Evolutionary conservation across 2,329 filamentous ascomycete genomes (phyloP).

Genomic region (Macrophomina phaseolina): DNA sequence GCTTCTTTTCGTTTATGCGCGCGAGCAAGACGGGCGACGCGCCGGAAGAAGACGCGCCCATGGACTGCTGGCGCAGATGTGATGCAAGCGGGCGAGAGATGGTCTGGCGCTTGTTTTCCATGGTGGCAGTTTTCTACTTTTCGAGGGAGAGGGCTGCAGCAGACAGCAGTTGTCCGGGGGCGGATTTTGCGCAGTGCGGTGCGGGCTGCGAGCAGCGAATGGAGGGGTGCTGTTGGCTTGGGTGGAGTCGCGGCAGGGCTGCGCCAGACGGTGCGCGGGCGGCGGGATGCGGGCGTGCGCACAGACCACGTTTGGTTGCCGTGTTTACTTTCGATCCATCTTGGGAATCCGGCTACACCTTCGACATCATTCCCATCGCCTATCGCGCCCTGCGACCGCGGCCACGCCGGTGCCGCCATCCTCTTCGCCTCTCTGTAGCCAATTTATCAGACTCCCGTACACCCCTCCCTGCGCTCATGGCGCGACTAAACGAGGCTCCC

Average conservation of each 20-base stretch:
- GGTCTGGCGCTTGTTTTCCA: slow-evolving; percentile 45
- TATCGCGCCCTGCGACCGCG: slow-evolving; percentile 13
- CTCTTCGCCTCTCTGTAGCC: background rate
- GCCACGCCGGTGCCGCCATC: background rate
- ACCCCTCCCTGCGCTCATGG: slow-evolving; percentile 63
- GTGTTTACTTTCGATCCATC: slow-evolving; percentile 26
- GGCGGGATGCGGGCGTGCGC: slow-evolving; percentile 8
- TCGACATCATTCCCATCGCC: slow-evolving; percentile 21
- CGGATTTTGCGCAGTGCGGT: background rate
- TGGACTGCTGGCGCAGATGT: slow-evolving; percentile 67
- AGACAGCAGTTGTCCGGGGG: too few species aligned
- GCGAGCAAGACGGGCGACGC: slow-evolving; percentile 74
- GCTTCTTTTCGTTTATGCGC: slow-evolving; percentile 84
- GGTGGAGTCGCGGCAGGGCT: slow-evolving; percentile 8
- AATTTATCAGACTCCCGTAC: background rate
- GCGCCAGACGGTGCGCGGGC: slow-evolving; percentile 1
- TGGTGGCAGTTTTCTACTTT: background rate
- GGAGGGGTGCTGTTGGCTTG: slow-evolving; percentile 17
- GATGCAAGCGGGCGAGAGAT: slow-evolving; percentile 59
- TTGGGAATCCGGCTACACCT: slow-evolving; percentile 17
- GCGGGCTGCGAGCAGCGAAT: background rate
- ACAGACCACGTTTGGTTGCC: background rate
- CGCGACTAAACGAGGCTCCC: slow-evolving; percentile 78
- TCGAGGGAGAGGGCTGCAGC: background rate
- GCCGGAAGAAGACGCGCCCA: slow-evolving; percentile 43